These are phyloP conservation scores for Vanrija sp. DNA, from an alignment of 1,284 basidiomycete genomes.

Conservation along the genomic window DNA sequence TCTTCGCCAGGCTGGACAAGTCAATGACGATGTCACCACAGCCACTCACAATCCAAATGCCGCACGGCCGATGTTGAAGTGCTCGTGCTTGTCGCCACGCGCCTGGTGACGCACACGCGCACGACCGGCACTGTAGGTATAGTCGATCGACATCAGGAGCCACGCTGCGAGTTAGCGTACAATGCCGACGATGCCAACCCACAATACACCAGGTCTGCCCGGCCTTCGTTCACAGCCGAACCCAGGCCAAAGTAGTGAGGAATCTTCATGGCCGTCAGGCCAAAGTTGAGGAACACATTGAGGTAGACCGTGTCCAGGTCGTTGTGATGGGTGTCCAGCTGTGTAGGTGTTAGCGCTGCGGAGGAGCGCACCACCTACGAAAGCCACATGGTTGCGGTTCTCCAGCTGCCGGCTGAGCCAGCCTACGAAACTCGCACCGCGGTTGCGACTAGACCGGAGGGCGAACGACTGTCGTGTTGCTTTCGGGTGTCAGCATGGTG, in stretches of 20 bases:
- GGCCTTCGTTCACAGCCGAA: constrained; percentile 50
- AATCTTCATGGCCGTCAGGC: constrained; percentile 84
- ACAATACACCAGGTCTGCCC: constrained; percentile 14
- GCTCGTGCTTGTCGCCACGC: constrained; percentile 16
- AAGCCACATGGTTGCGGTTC: constrained; percentile 47
- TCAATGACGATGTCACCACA: neutral
- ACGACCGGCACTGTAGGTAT: constrained; percentile 40
- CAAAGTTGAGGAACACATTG: constrained; percentile 83
- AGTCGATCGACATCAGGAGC: constrained; percentile 28
- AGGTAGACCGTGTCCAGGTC: constrained; percentile 59
- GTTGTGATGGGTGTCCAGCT: constrained; percentile 71
- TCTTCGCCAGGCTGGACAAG: constrained; percentile 65
- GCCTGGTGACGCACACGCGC: constrained; percentile 35
- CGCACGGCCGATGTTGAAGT: constrained; percentile 53
- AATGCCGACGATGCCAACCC: neutral
- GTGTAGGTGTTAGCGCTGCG: neutral
- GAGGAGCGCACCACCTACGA: constrained; percentile 25
- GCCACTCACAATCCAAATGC: constrained; percentile 62
- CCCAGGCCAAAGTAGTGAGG: constrained; percentile 66
- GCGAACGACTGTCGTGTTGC: constrained; percentile 46
- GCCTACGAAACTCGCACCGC: constrained; percentile 34
- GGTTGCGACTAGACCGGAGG: constrained; percentile 29
- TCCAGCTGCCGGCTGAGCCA: constrained; percentile 48
- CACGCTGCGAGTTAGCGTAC: constrained; percentile 18
- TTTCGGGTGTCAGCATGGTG: constrained; percentile 5